Percentiles rank a stretch among this genome's conserved stretches.
Conservation (phyloP, 1,139 yeast genomes). For the Diutina ranongensis region DNA sequence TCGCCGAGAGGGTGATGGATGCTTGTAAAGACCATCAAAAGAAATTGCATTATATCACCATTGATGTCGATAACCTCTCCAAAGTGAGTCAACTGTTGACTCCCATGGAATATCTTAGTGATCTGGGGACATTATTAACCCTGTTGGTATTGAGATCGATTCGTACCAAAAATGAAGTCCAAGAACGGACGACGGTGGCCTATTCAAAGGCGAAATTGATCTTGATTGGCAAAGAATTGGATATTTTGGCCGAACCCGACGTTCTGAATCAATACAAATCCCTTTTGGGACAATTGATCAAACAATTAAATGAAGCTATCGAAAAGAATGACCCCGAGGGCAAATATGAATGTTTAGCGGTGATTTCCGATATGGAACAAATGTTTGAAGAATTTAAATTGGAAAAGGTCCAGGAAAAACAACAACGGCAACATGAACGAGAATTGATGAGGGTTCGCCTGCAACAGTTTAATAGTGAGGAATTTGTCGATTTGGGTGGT, state of each 20-base stretch:
- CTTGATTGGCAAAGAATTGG: constrained; percentile 43
- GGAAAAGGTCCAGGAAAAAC: not conserved
- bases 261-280: constrained; percentile 38
- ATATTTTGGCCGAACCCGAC: constrained; percentile 21
- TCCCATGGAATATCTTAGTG: constrained; percentile 39
- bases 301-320: constrained; percentile 40
- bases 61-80: constrained; percentile 37
- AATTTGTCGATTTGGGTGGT: not conserved
- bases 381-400: constrained; percentile 42
- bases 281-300: constrained; percentile 39
- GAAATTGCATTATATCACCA: constrained; percentile 27
- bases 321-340: constrained; percentile 37
- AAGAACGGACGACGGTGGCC: constrained; percentile 40
- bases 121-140: constrained; percentile 46
- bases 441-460: not conserved
- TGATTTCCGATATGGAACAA: constrained; percentile 48
- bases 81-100: constrained; percentile 27
- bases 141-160: constrained; percentile 38
- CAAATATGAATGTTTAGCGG: constrained; percentile 47
- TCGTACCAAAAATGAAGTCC: constrained; percentile 33
- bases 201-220: constrained; percentile 47
- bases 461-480: not conserved
- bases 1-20: constrained; percentile 37
- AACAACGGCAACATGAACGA: not conserved
- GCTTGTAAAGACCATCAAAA: constrained; percentile 37